Percentiles rank a stretch among this genome's conserved stretches.
Conservation (phyloP, 139 green algal genomes). For the Chlorella sp. region DNA sequence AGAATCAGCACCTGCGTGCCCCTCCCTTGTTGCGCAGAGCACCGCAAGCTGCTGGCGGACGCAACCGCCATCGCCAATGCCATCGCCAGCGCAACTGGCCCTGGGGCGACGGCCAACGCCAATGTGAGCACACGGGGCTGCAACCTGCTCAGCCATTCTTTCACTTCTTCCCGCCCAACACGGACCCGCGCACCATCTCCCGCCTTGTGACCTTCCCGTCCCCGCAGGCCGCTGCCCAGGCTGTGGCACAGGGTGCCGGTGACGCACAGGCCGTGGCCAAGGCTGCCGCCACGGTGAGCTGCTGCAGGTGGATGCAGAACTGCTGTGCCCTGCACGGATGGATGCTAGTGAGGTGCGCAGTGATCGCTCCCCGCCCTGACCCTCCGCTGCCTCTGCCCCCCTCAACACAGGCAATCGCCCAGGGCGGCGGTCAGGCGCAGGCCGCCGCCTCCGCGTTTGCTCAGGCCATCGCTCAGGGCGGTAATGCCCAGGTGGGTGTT, state of each 20-base stretch:
- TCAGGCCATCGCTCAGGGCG: background rate
- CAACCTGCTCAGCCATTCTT: too few species aligned
- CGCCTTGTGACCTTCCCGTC: background rate
- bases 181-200: too few species aligned
- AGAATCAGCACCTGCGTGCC: background rate
- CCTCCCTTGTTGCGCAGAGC: background rate
- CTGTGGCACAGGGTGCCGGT: background rate
- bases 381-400: background rate
- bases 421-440: background rate
- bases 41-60: background rate
- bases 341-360: too few species aligned
- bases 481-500: background rate
- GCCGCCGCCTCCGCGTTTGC: slow-evolving; percentile 1
- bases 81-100: background rate
- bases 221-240: background rate
- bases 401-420: background rate
- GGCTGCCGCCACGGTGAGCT: too few species aligned
- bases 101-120: too few species aligned
- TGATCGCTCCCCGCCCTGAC: too few species aligned
- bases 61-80: background rate
- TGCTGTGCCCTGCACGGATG: too few species aligned
- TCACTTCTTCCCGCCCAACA: too few species aligned
- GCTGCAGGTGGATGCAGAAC: too few species aligned
- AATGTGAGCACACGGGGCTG: too few species aligned
- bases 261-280: too few species aligned